Percentiles rank a stretch among this genome's conserved stretches.
phyloP scores from a whole-genome alignment of 2,329 filamentous ascomycete species.

The Chaetomiaceae sp. region DNA sequence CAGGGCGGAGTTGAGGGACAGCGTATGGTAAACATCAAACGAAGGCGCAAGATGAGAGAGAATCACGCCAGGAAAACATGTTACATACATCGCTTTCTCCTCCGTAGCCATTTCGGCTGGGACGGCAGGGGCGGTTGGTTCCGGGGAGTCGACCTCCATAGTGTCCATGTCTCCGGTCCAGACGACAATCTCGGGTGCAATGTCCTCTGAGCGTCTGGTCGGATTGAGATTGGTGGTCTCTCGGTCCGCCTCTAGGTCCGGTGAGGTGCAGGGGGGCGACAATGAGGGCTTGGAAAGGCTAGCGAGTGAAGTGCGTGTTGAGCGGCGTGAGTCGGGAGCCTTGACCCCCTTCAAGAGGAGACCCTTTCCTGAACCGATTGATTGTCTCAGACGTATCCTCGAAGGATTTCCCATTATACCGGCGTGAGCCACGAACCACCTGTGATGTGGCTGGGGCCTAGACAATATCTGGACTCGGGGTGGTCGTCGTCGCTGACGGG shows the following conservation, averaged over 20 bases:
- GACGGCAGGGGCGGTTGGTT: slow-evolving; percentile 13
- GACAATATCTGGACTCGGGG: slow-evolving; percentile 8
- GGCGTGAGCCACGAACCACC: slow-evolving; percentile 3
- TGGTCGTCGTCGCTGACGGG: slow-evolving; percentile 17
- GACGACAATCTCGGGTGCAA: slow-evolving; percentile 39
- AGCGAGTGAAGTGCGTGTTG: slow-evolving; percentile 18
- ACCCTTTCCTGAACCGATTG: slow-evolving; percentile 28
- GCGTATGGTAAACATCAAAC: background rate
- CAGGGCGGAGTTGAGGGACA: background rate
- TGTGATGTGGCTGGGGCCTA: slow-evolving; percentile 1
- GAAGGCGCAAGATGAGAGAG: too few species aligned
- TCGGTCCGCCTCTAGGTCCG: slow-evolving; percentile 6
- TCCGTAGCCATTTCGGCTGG: slow-evolving; percentile 2
- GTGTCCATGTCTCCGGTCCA: slow-evolving; percentile 38
- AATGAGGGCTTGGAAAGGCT: slow-evolving; percentile 16
- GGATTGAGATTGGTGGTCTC: slow-evolving; percentile 5
- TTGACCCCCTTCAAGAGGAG: slow-evolving; percentile 23
- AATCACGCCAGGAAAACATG: background rate
- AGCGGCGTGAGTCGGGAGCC: slow-evolving; percentile 31
- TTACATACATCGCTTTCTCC: slow-evolving; percentile 21
- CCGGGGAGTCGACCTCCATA: slow-evolving; percentile 29
- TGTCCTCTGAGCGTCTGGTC: slow-evolving; percentile 25
- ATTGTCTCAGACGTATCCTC: slow-evolving; percentile 21
- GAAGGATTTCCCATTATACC: slow-evolving; percentile 21
- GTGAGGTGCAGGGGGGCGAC: slow-evolving; percentile 14